Evolutionary conservation across 352 stramenopile genomes (phyloP).

Genomic region (Globisporangium heterothallicum): DNA sequence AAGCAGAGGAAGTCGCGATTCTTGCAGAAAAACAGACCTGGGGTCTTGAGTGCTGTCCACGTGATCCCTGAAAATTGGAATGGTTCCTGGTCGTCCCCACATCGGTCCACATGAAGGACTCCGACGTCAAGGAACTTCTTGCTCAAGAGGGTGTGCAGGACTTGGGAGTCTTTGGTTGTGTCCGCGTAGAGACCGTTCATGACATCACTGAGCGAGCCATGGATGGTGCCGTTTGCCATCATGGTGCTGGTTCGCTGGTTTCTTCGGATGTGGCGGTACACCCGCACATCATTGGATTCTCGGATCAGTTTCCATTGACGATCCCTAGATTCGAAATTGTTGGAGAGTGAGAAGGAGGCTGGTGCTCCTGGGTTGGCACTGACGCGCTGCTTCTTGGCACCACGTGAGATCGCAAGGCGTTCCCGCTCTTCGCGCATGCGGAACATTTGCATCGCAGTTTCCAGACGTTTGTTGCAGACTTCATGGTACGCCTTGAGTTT

Average conservation of each 20-base stretch:
- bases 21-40: slow-evolving; percentile 47
- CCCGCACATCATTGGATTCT: slow-evolving; percentile 54
- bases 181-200: slow-evolving; percentile 79
- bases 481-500: slow-evolving; percentile 46
- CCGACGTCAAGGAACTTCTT: slow-evolving; percentile 42
- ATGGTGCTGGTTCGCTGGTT: slow-evolving; percentile 42
- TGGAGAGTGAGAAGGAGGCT: slow-evolving; percentile 1
- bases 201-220: slow-evolving; percentile 57
- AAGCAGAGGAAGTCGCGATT: slow-evolving; percentile 73
- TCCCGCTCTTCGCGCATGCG: slow-evolving; percentile 43
- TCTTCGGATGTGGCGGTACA: slow-evolving; percentile 42
- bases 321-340: slow-evolving; percentile 12
- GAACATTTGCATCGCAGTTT: slow-evolving; percentile 36
- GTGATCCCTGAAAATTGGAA: slow-evolving; percentile 75
- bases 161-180: slow-evolving; percentile 54
- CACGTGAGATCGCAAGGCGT: slow-evolving; percentile 13
- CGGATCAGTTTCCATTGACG: slow-evolving; percentile 64
- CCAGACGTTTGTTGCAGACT: slow-evolving; percentile 35
- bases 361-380: neutral
- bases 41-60: slow-evolving; percentile 59
- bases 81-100: slow-evolving; percentile 43
- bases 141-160: slow-evolving; percentile 60
- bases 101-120: slow-evolving; percentile 68
- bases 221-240: slow-evolving; percentile 53
- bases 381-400: slow-evolving; percentile 16